phyloP scores from a whole-genome alignment of 768 basidiomycete genomes.

The Heimioporus sp. region DNA sequence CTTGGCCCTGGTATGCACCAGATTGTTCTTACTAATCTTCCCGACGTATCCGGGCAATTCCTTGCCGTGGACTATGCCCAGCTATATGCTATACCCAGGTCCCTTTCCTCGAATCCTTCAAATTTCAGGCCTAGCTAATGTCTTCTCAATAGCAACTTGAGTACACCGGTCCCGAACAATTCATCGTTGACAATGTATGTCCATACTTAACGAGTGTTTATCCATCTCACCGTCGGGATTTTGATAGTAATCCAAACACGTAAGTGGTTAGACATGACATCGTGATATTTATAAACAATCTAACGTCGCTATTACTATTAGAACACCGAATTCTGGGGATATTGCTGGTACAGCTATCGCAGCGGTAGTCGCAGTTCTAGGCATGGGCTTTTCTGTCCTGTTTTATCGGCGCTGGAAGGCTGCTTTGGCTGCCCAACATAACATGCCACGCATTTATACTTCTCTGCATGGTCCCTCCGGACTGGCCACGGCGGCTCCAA shows the following conservation, averaged over 20 bases:
- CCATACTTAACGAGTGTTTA: too few species aligned
- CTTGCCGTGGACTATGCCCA: constrained; percentile 36
- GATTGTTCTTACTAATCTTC: constrained; percentile 34
- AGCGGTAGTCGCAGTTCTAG: constrained; percentile 9
- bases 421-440: constrained; percentile 8
- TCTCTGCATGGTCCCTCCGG: constrained; percentile 7
- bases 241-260: constrained; percentile 6
- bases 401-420: constrained; percentile 31
- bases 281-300: background rate
- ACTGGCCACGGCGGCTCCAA: background rate
- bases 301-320: constrained; percentile 2
- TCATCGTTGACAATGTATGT: too few species aligned
- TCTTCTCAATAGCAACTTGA: too few species aligned
- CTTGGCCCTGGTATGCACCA: constrained; percentile 40
- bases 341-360: constrained; percentile 24
- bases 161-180: too few species aligned
- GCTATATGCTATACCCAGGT: constrained; percentile 20
- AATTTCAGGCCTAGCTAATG: too few species aligned
- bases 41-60: constrained; percentile 14
- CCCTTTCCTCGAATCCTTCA: too few species aligned
- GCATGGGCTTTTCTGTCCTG: constrained; percentile 14
- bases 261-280: background rate
- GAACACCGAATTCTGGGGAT: constrained; percentile 18
- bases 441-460: constrained; percentile 9
- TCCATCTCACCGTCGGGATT: too few species aligned